Evolutionary conservation across 2,329 filamentous ascomycete genomes (phyloP), one percentile per base, ranked within the genome.

Genomic region (Furcasterigmium furcatum): DNA sequence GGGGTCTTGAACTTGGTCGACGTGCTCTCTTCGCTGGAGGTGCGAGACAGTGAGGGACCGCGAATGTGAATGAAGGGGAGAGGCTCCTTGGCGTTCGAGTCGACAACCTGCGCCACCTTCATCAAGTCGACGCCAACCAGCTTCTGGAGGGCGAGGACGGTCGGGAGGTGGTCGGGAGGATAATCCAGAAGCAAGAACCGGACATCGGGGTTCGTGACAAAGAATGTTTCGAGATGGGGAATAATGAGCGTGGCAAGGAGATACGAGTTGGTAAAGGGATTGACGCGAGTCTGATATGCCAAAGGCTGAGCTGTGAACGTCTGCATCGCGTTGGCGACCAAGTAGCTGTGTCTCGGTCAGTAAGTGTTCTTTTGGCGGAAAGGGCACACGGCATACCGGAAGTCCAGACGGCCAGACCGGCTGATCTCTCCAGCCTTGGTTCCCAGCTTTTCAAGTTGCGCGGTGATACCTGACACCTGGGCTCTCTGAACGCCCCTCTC

Each of bases 311-410:
- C 66, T 5, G 73, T 77, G 50, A 76, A 78, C 1, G 72, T 67
- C 57, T 84, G 80, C 73, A 84, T 80, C 5, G 77, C 77, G 51
- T 74, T 82, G 52, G 74, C 74, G 44, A 84, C 74, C 41, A 85
- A 68, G 52, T 80, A 84, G 50, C 80, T 83, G 34, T 14, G 5
- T 19, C n/a, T 27, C 5, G n/a, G 5, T 32, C 5, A 13, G 9
- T 27, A 19, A 24, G 16, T 4, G 16, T 19, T 18, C n/a, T 7
- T 19, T n/a, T n/a, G n/a, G n/a, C n/a, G n/a, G n/a, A n/a, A n/a
- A n/a, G n/a, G n/a, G n/a, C n/a, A n/a, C n/a, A n/a, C 14, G 9
- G 54, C 68, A 48, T 65, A 82, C 78, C 78, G 72, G 24, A 85
- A 65, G 55, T 84, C 77, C n/a, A 85, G 58, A 30, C 74, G 72